phyloP scores from a whole-genome alignment of 495 filamentous ascomycete genomes.

The Neurospora intermedia region DNA sequence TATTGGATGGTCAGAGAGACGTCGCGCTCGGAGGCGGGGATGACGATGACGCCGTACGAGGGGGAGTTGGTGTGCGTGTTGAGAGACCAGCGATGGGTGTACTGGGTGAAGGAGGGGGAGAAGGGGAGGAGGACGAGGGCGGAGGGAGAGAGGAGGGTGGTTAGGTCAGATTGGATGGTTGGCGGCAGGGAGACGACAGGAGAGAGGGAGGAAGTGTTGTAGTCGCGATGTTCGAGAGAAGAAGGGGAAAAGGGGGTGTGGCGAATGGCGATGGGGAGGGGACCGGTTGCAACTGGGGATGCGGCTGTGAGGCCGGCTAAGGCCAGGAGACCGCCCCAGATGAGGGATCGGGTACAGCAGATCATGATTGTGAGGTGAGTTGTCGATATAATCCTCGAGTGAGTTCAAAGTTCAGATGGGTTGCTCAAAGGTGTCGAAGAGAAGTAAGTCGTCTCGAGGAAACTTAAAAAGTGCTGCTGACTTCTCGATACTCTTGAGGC shows the following conservation, averaged over 20 bases:
- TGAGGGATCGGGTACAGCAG: not conserved
- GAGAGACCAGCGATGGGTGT: slow-evolving; percentile 3
- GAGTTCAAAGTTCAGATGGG: not conserved
- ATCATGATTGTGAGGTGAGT: not conserved
- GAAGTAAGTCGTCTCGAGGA: not conserved
- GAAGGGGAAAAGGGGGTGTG: not conserved
- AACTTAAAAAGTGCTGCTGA: not conserved
- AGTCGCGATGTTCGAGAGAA: not conserved
- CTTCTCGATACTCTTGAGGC: not conserved
- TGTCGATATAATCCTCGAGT: not conserved
- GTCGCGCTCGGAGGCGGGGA: slow-evolving; percentile 39
- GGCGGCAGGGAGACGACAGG: not conserved
- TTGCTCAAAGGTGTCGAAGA: not conserved
- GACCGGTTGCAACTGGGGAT: not conserved
- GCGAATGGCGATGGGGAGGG: not conserved
- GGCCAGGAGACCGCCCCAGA: not conserved
- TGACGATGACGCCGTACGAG: slow-evolving; percentile 32
- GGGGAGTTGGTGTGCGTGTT: slow-evolving; percentile 19
- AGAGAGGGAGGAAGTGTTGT: not conserved
- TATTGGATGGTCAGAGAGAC: slow-evolving; percentile 36
- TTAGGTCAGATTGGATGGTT: not conserved
- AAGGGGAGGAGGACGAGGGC: not conserved
- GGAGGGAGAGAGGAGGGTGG: not conserved
- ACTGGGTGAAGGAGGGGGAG: not conserved
- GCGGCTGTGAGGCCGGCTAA: not conserved